phyloP scores from a whole-genome alignment of 2,329 filamentous ascomycete species.

The Pseudogymnoascus sp. region DNA sequence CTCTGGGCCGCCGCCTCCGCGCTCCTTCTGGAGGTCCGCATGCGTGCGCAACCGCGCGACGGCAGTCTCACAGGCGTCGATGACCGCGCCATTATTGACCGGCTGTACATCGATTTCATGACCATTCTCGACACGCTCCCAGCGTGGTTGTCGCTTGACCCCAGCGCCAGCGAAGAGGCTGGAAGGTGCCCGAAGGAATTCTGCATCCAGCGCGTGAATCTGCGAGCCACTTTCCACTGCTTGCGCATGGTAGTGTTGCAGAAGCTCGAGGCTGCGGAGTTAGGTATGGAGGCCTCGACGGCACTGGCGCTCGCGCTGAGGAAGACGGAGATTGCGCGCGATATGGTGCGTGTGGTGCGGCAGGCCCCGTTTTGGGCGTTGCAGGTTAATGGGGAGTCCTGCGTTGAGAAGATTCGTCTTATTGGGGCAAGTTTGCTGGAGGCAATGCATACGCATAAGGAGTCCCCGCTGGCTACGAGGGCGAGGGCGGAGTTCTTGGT shows the following conservation, averaged over 20 bases:
- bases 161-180: constrained; percentile 11
- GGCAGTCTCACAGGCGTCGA: neutral
- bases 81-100: constrained; percentile 22
- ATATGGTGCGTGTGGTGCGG: constrained; percentile 34
- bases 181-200: constrained; percentile 9
- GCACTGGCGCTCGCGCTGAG: constrained; percentile 15
- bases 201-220: constrained; percentile 33
- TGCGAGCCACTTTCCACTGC: constrained; percentile 35
- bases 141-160: constrained; percentile 26
- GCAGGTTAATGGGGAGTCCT: constrained; percentile 34
- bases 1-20: constrained; percentile 36
- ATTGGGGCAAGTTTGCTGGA: constrained; percentile 32
- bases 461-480: constrained; percentile 30
- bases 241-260: constrained; percentile 33
- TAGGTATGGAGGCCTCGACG: constrained; percentile 5
- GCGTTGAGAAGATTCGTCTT: constrained; percentile 34
- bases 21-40: constrained; percentile 30
- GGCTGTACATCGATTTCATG: constrained; percentile 32
- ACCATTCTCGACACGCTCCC: constrained; percentile 35
- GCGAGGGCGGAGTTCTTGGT: constrained; percentile 33
- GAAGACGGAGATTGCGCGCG: constrained; percentile 37
- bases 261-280: constrained; percentile 18
- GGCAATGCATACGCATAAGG: constrained; percentile 32
- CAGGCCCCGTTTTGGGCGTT: constrained; percentile 36
- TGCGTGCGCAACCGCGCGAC: constrained; percentile 12